phyloP scores from a whole-genome alignment of 306 rosid genomes.

The Cucurbita pepo region DNA sequence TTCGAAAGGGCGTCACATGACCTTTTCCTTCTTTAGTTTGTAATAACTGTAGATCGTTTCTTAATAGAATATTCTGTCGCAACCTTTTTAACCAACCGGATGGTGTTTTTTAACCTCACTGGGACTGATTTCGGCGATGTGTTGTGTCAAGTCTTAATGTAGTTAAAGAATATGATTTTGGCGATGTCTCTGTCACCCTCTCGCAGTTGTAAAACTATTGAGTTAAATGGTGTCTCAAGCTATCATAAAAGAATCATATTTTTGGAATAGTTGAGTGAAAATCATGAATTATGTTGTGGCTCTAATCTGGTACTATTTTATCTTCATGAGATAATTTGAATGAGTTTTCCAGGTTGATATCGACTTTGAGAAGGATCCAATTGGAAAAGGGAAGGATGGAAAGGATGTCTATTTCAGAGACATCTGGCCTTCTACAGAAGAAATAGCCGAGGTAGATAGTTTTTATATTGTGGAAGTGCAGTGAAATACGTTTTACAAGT shows the following conservation, averaged over 20 bases:
- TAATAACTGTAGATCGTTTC: not conserved
- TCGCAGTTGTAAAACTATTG: not conserved
- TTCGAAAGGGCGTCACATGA: not conserved
- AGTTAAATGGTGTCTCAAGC: not conserved
- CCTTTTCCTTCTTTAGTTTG: not conserved
- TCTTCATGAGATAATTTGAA: slow-evolving; percentile 6
- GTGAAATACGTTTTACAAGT: not conserved
- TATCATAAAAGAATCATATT: not conserved
- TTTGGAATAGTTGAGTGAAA: not conserved
- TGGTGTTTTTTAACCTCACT: not conserved
- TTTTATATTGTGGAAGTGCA: slow-evolving; percentile 2
- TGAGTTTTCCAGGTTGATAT: slow-evolving; percentile 60
- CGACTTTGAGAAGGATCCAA: slow-evolving; percentile 84
- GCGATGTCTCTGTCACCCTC: not conserved
- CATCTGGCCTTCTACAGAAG: slow-evolving; percentile 84
- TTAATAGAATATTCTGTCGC: not conserved
- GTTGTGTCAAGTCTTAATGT: not conserved
- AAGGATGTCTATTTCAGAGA: slow-evolving; percentile 59
- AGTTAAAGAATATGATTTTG: not conserved
- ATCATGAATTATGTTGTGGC: not conserved
- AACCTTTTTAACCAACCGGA: not conserved
- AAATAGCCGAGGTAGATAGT: slow-evolving; percentile 54
- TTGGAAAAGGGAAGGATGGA: slow-evolving; percentile 82
- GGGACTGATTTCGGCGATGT: not conserved
- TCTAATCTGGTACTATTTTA: not conserved